Conservation (phyloP, 257 asterid species). For the Nyctanthes arbortristis region DNA sequence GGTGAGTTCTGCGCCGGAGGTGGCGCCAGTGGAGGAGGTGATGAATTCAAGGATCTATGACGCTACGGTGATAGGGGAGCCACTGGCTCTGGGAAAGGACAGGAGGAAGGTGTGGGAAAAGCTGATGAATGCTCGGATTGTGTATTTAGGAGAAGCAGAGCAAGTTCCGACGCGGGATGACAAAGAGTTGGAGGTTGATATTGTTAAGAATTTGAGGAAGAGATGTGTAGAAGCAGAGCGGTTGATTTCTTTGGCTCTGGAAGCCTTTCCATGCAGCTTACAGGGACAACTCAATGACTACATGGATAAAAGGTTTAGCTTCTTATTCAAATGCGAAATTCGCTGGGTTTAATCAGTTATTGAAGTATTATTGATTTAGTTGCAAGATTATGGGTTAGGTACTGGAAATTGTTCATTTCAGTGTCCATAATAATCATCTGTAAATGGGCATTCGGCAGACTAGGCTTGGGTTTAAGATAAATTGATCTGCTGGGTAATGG, state of each 20-base stretch:
- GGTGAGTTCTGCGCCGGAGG: constrained; percentile 22
- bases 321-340: constrained; percentile 3
- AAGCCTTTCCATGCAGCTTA: constrained; percentile 69
- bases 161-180: constrained; percentile 78
- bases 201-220: constrained; percentile 59
- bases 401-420: background rate
- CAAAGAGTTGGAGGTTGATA: constrained; percentile 75
- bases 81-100: constrained; percentile 64
- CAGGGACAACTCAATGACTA: constrained; percentile 67
- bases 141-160: constrained; percentile 89
- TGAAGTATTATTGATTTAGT: background rate
- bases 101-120: constrained; percentile 74
- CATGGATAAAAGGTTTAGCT: constrained; percentile 50
- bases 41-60: constrained; percentile 76
- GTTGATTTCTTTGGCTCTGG: constrained; percentile 60
- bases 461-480: background rate
- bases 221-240: constrained; percentile 58
- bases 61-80: constrained; percentile 74
- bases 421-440: background rate
- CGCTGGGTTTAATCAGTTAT: too few relatives aligned
- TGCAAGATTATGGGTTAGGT: background rate
- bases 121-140: constrained; percentile 73
- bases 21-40: constrained; percentile 44
- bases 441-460: background rate
- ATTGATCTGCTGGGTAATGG: background rate